Base-by-base conservation (phyloP, 1,284 basidiomycete species). In the Thecaphora frezii region DNA sequence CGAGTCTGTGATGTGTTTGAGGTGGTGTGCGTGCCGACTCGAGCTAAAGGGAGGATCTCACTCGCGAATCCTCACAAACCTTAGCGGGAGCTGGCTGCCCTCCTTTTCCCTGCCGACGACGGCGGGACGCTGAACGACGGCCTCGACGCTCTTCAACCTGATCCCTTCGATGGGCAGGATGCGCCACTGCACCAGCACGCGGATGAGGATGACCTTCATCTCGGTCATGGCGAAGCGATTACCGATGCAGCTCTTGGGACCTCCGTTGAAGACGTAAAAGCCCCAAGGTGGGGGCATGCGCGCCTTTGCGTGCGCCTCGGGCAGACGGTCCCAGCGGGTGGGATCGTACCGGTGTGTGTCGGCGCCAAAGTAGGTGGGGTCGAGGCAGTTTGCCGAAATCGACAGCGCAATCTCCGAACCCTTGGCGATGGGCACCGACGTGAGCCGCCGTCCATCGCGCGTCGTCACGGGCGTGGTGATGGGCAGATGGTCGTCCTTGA, bases 401-500 rank as follows among this genome's bases (percentile, higher is more conserved):
- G 66, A 63, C 48, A 77, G 54, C 22, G 73, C 69, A 28, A 77
- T 30, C 19, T 66, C 55, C 28, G 66, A 44, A 19, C 67, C 71
- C 46, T 69, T 70, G 22, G 48, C 51, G 36, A 75, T 47, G 19
- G 53, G 22, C 16, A 71, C 49, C 37, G 56, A 52, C 51, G 62
- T 56, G 46, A 42, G 46, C 23, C 47, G 54, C 16, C 48, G 51
- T 7, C 69, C 71, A 24, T 66, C 83, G 14, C 81, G 78, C 60
- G 83, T 81, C 52, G 81, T 51, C 59, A 72, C 40, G 3, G 69
- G 61, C 3, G 49, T 55, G 50, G 67, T 68, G 19, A 74, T 59
- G 3, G 73, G 73, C 0, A 76, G 53, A 1, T 68, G 51, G 12
- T 61, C 50, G 24, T 73, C 62, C 14, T 48, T 19, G 19, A 50